These are phyloP conservation scores for Gardenia jasminoides DNA, from an alignment of 257 asterid genomes.

Conservation along the genomic window DNA sequence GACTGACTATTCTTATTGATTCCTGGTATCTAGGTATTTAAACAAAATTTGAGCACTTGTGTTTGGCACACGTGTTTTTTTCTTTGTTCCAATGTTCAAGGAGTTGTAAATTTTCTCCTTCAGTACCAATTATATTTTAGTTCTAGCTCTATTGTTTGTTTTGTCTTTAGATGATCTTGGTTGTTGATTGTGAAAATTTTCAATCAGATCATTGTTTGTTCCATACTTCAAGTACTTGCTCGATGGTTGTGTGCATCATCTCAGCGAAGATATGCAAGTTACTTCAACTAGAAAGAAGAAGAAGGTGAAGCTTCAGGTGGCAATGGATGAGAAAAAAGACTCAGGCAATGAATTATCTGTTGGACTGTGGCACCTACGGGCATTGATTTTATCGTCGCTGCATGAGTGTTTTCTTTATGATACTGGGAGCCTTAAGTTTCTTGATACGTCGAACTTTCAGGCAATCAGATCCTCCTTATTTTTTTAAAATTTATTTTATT, in stretches of 20 bases:
- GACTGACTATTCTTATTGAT: not conserved
- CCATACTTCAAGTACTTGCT: conserved; percentile 85
- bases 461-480: conserved; percentile 31
- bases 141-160: not conserved
- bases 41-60: not conserved
- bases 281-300: conserved; percentile 55
- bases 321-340: conserved; percentile 31
- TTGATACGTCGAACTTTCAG: conserved; percentile 72
- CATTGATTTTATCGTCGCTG: conserved; percentile 62
- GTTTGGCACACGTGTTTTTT: not conserved
- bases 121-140: not conserved
- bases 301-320: conserved; percentile 54
- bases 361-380: conserved; percentile 75
- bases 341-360: conserved; percentile 36
- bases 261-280: conserved; percentile 38
- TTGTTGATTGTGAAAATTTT: not conserved
- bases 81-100: not conserved
- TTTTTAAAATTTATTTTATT: too few relatives aligned
- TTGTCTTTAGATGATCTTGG: not conserved
- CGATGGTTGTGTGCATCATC: conserved; percentile 71
- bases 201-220: conserved; percentile 74
- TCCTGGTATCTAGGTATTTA: not conserved
- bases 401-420: conserved; percentile 85
- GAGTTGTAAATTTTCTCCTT: not conserved
- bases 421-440: conserved; percentile 63